Percentiles rank a stretch among this genome's conserved stretches.
Evolutionary conservation across 2,329 filamentous ascomycete genomes (phyloP).

Genomic region (Hypoxylon sp.): DNA sequence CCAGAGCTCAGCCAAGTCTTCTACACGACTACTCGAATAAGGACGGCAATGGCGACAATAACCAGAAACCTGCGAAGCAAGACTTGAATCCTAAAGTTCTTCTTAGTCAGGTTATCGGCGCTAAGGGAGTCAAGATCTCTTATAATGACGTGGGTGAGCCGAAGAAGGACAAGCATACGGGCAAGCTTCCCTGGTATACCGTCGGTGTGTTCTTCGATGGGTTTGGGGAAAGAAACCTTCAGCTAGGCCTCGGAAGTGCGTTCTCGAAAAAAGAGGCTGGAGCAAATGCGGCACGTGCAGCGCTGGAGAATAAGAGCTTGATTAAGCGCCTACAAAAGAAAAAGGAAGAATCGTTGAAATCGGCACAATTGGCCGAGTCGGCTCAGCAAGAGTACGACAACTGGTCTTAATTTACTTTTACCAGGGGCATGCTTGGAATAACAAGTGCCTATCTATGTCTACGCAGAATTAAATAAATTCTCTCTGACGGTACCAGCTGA

Average conservation of each 20-base stretch:
- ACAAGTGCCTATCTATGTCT: not conserved
- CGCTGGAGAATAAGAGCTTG: conserved; percentile 76
- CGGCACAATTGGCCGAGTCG: conserved; percentile 34
- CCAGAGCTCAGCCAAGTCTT: conserved; percentile 32
- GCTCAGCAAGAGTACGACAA: conserved; percentile 40
- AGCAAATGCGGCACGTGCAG: conserved; percentile 74
- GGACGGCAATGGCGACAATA: conserved; percentile 30
- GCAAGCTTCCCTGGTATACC: conserved; percentile 69
- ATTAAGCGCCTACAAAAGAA: conserved; percentile 66
- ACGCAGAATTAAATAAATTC: not conserved
- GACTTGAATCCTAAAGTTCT: conserved; percentile 66
- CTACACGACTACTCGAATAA: conserved; percentile 24
- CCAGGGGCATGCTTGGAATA: not conserved
- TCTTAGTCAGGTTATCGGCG: conserved; percentile 67
- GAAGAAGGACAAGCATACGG: conserved; percentile 68
- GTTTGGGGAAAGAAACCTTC: conserved; percentile 75
- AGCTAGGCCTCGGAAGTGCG: conserved; percentile 75
- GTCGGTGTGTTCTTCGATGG: conserved; percentile 77
- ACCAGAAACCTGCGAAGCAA: conserved; percentile 13
- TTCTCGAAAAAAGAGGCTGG: conserved; percentile 79
- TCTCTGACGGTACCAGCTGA: not conserved
- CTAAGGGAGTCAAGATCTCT: conserved; percentile 70
- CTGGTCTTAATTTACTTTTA: conserved; percentile 33
- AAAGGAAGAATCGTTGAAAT: conserved; percentile 61
- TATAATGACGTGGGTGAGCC: conserved; percentile 72